Conservation (phyloP, 371 early-diverging fungal species). For the Blyttiomyces sp. region DNA sequence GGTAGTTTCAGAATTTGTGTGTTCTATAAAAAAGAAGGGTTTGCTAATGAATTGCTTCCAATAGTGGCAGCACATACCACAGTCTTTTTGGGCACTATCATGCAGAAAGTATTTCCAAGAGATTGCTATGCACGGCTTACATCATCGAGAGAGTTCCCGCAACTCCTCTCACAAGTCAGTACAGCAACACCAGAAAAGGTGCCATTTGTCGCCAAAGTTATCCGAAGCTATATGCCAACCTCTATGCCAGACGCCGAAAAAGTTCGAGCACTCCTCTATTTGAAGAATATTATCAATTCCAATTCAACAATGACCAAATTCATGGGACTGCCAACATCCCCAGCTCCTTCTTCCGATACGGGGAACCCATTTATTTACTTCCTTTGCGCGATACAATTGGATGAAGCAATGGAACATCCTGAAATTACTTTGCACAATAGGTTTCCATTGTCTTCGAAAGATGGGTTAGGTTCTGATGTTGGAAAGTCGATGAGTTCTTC, state of each 20-base stretch:
- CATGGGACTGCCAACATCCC: too few species aligned
- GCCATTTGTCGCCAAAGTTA: constrained; percentile 17
- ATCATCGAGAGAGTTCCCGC: too few species aligned
- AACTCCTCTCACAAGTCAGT: constrained; percentile 14
- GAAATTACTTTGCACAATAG: background rate
- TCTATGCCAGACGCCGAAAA: constrained; percentile 18
- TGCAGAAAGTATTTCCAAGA: background rate
- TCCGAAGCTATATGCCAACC: constrained; percentile 17
- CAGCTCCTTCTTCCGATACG: background rate
- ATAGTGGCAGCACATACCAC: constrained; percentile 5
- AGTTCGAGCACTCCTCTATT: constrained; percentile 15
- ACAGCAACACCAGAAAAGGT: constrained; percentile 12
- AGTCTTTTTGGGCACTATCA: constrained; percentile 2
- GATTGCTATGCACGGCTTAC: too few species aligned
- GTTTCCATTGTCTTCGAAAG: too few species aligned
- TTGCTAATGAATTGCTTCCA: background rate
- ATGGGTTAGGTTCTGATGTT: too few species aligned
- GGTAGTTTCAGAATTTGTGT: constrained; percentile 2
- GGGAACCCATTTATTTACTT: constrained; percentile 21
- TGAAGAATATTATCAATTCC: constrained; percentile 12
- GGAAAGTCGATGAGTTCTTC: too few species aligned
- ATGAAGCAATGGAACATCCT: background rate
- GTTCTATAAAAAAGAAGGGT: too few species aligned
- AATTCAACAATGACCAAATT: too few species aligned
- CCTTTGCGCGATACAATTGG: constrained; percentile 19